Evolutionary conservation across 768 basidiomycete species (phyloP), one percentile per base, ranked within the genome.

Genomic region (Lentinula guzmanii): DNA sequence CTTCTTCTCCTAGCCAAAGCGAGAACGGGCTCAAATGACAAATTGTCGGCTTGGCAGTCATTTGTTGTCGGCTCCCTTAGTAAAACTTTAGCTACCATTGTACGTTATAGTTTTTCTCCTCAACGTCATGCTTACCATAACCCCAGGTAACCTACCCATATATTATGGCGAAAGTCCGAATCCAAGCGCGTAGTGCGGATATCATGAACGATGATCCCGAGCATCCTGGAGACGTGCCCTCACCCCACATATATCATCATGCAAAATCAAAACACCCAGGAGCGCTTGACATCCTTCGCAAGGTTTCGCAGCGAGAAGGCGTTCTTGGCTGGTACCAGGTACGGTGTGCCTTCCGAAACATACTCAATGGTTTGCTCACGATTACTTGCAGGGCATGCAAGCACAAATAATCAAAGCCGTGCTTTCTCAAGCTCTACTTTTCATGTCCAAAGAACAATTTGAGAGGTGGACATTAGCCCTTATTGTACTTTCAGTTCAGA

Each of bases 391-490:
- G 89, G 97, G 97, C 10, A 95, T 99, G 91, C 82, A 89, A 65
- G 95, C 97, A 0, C 97, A 99, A 73, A 95, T 98, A 61, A 82
- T 86, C 55, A 99, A 99, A 72, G 97, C 96, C 0, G 95, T 98
- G 11, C 75, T 99, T 13, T 91, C 93, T 7, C 97, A 99, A 73
- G 96, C 95, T 2, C 79, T 99, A 65, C 76, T 98, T 58, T 99
- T 99, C 79, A 90, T 96, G 78, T 92, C 94, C 65, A 99, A 99
- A 75, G 96, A 98, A 69, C 91, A 95, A 69, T 95, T 99, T 68
- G 97, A 99, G 71, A 84, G 84, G 4, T 96, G 90, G 83, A 87
- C 93, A 1, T 76, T 93, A 59, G 74, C 80, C 11, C 82, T 95
- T 62, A 86, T 92, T 79, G 71, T 86, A 24, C 62, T 88, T 45